phyloP scores from a whole-genome alignment of 1,139 yeast genomes.

The Scheffersomyces lignicola region DNA sequence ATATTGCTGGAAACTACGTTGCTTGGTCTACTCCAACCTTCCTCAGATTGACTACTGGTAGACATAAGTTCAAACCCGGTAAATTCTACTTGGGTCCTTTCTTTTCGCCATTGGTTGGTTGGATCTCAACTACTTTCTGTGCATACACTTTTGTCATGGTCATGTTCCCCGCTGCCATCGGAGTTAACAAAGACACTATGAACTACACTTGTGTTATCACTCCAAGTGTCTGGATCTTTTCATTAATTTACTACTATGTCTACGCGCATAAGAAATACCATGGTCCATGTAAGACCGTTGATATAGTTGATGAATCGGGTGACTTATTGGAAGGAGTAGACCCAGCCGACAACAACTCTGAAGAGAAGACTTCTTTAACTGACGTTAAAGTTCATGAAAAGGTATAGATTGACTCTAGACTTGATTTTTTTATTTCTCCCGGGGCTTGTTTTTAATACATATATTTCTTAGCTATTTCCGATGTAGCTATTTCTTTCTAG shows the following conservation, averaged over 20 bases:
- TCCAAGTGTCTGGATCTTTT: constrained; percentile 38
- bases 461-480: not conserved
- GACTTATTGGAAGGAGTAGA: constrained; percentile 6
- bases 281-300: constrained; percentile 44
- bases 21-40: constrained; percentile 62
- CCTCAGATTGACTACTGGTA: constrained; percentile 46
- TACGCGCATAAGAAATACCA: constrained; percentile 49
- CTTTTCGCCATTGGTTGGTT: constrained; percentile 43
- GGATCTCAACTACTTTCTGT: constrained; percentile 34
- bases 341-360: not conserved
- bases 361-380: constrained; percentile 1
- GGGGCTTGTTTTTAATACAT: no score
- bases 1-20: constrained; percentile 61
- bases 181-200: constrained; percentile 45
- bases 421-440: no score
- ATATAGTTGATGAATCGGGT: constrained; percentile 10
- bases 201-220: constrained; percentile 62
- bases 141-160: constrained; percentile 45
- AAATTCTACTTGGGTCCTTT: constrained; percentile 54
- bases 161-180: constrained; percentile 43
- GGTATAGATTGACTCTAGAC: no score
- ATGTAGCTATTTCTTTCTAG: constrained; percentile 22
- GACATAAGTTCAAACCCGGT: constrained; percentile 55
- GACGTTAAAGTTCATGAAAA: constrained; percentile 3
- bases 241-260: constrained; percentile 42